phyloP scores from a whole-genome alignment of 805 yeast genomes.

The Candida peoriensis region DNA sequence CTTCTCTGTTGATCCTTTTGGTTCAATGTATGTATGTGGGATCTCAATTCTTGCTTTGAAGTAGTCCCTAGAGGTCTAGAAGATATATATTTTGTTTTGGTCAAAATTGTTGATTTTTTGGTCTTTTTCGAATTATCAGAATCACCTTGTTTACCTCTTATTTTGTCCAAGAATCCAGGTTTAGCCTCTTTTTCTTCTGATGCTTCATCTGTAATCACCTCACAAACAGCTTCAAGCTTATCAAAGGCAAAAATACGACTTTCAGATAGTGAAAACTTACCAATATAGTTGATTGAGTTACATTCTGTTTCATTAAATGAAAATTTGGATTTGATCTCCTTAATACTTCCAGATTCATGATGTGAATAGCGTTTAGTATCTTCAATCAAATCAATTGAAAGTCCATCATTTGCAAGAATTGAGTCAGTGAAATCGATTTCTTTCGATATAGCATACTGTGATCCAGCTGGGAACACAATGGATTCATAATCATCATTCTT shows the following conservation, averaged over 20 bases:
- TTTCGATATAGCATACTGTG: slow-evolving; percentile 30
- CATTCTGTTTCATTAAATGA: slow-evolving; percentile 35
- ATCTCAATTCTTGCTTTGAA: slow-evolving; percentile 39
- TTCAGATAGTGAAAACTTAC: slow-evolving; percentile 39
- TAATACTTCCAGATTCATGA: slow-evolving; percentile 17
- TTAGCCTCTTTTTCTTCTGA: slow-evolving; percentile 7
- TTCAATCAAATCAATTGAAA: slow-evolving; percentile 34
- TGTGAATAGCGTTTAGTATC: slow-evolving; percentile 18
- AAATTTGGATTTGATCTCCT: slow-evolving; percentile 18
- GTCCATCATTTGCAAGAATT: slow-evolving; percentile 23
- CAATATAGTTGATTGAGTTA: slow-evolving; percentile 33
- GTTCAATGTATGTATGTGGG: slow-evolving; percentile 49
- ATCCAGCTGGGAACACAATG: slow-evolving; percentile 44
- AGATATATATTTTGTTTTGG: slow-evolving; percentile 31
- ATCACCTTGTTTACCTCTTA: slow-evolving; percentile 16
- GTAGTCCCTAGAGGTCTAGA: slow-evolving; percentile 46
- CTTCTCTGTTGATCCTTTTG: slow-evolving; percentile 50
- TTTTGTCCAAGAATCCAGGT: slow-evolving; percentile 15
- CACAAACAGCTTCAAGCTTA: slow-evolving; percentile 42
- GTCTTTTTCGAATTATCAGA: slow-evolving; percentile 18
- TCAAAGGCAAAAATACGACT: slow-evolving; percentile 47
- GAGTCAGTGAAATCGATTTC: slow-evolving; percentile 34
- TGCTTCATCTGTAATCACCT: slow-evolving; percentile 9
- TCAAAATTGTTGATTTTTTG: slow-evolving; percentile 17
- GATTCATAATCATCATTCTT: slow-evolving; percentile 26